phyloP scores from a whole-genome alignment of 805 yeast genomes.

The Ogataea ramenticola region DNA sequence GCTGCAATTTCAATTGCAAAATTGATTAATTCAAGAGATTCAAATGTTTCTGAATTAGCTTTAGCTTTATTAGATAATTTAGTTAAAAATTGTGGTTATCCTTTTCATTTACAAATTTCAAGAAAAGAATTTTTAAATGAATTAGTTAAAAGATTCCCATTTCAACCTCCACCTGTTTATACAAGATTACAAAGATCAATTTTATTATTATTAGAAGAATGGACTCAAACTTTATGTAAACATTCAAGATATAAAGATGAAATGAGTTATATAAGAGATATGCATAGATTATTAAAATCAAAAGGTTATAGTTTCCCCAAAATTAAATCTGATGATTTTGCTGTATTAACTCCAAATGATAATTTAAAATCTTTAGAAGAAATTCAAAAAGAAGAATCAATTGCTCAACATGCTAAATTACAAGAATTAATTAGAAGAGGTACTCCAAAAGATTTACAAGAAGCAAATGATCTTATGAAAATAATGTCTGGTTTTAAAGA shows the following conservation, averaged over 20 bases:
- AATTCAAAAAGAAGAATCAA: conserved; percentile 83
- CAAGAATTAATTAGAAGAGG: conserved; percentile 95
- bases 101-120: conserved; percentile 90
- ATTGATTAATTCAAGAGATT: conserved; percentile 72
- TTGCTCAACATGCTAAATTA: conserved; percentile 89
- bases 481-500: conserved; percentile 97
- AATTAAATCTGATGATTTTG: conserved; percentile 81
- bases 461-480: conserved; percentile 95
- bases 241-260: conserved; percentile 89
- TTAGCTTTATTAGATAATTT: conserved; percentile 68
- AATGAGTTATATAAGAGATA: conserved; percentile 84
- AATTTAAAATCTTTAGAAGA: conserved; percentile 83
- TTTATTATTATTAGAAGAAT: conserved; percentile 88
- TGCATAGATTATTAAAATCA: conserved; percentile 84
- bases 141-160: conserved; percentile 89
- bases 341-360: conserved; percentile 87
- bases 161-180: conserved; percentile 83
- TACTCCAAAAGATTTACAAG: conserved; percentile 88
- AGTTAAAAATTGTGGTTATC: conserved; percentile 97
- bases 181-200: conserved; percentile 77
- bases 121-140: conserved; percentile 93
- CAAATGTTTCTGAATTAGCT: conserved; percentile 80
- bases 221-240: conserved; percentile 92
- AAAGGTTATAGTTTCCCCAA: conserved; percentile 95
- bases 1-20: conserved; percentile 84